Evolutionary conservation across 2,329 filamentous ascomycete species (phyloP).

Genomic region (Verticillium isaacii): DNA sequence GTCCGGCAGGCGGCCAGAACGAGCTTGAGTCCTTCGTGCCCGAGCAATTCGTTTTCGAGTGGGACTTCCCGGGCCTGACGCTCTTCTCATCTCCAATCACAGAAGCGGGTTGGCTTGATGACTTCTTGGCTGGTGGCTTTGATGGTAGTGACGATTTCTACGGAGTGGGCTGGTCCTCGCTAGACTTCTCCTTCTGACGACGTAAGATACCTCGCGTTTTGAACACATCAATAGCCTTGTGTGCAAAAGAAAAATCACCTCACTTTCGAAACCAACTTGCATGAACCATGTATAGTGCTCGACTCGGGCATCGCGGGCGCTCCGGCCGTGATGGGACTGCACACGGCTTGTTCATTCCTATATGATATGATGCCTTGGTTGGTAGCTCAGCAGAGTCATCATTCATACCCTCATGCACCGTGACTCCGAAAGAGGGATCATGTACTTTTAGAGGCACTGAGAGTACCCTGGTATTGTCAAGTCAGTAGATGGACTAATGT

Average conservation of each 20-base stretch:
- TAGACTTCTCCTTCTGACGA: not conserved
- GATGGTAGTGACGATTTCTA: slow-evolving; percentile 16
- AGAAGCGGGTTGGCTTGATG: slow-evolving; percentile 19
- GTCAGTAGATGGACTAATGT: not conserved
- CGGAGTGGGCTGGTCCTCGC: slow-evolving; percentile 9
- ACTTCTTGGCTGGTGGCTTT: slow-evolving; percentile 16
- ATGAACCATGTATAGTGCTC: no score
- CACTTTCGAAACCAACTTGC: no score
- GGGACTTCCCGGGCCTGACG: slow-evolving; percentile 50
- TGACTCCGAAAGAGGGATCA: no score
- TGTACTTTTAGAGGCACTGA: not conserved
- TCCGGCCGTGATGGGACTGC: no score
- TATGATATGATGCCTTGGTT: no score
- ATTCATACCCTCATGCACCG: no score
- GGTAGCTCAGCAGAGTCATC: no score
- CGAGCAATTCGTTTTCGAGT: slow-evolving; percentile 52
- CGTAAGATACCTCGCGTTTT: no score
- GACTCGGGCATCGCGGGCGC: no score
- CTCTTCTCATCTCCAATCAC: slow-evolving; percentile 28
- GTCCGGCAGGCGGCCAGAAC: slow-evolving; percentile 21
- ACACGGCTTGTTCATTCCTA: no score
- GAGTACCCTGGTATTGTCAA: not conserved
- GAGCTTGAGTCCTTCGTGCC: slow-evolving; percentile 50
- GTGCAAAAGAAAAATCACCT: no score
- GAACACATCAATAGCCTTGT: no score